Conservation (phyloP, 192 early-diverging fungal species). For the Rhizoclosmatium sp. region DNA sequence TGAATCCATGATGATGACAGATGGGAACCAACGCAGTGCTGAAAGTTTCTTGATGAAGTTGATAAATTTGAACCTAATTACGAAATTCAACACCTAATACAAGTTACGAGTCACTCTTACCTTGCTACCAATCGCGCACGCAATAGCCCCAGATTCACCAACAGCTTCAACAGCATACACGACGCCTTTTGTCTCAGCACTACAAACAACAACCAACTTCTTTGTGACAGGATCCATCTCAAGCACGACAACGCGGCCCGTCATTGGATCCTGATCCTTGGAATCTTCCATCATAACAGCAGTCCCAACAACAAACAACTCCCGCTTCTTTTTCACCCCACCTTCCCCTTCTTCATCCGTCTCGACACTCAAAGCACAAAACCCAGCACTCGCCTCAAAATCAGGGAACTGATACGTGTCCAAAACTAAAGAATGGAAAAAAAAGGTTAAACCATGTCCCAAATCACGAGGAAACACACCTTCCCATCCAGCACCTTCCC, state of each 20-base stretch:
- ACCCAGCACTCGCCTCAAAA: slow-evolving; percentile 26
- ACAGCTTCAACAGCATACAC: slow-evolving; percentile 74
- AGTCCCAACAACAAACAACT: neutral
- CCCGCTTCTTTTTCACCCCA: neutral
- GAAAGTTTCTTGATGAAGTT: neutral
- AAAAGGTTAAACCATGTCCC: neutral
- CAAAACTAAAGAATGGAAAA: slow-evolving; percentile 27
- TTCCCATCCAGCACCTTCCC: slow-evolving; percentile 76
- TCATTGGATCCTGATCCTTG: slow-evolving; percentile 57
- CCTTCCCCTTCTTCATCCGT: neutral
- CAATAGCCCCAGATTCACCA: slow-evolving; percentile 74
- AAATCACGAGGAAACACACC: slow-evolving; percentile 49
- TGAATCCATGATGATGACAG: slow-evolving; percentile 62
- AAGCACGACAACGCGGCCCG: slow-evolving; percentile 78
- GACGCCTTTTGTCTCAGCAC: slow-evolving; percentile 62
- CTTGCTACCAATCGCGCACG: neutral
- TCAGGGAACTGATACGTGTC: slow-evolving; percentile 51
- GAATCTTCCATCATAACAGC: neutral
- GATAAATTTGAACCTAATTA: slow-evolving; percentile 20
- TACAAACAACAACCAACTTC: neutral
- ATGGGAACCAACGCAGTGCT: neutral
- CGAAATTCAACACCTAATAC: neutral
- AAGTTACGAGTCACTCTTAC: slow-evolving; percentile 18
- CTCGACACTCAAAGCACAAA: slow-evolving; percentile 34
- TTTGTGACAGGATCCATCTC: slow-evolving; percentile 41